phyloP scores from a whole-genome alignment of 2,329 filamentous ascomycete species.

The Scedosporium aurantiacum region DNA sequence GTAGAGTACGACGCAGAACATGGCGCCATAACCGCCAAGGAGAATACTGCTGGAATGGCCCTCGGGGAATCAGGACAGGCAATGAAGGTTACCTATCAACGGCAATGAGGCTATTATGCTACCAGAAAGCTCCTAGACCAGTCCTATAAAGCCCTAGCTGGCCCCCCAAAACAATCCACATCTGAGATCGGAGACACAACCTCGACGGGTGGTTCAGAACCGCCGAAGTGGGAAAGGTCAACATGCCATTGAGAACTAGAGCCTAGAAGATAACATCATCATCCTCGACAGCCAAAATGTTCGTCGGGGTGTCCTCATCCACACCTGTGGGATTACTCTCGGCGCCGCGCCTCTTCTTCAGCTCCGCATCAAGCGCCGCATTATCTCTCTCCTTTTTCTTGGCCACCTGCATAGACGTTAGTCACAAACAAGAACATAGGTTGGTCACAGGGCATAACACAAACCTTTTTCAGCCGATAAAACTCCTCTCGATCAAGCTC shows the following conservation, averaged over 20 bases:
- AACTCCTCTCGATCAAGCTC: slow-evolving; percentile 97
- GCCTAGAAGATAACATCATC: slow-evolving; percentile 74
- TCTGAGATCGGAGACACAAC: too few relatives aligned
- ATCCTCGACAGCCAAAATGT: slow-evolving; percentile 68
- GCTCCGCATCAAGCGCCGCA: slow-evolving; percentile 60
- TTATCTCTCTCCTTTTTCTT: slow-evolving; percentile 73
- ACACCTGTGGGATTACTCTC: slow-evolving; percentile 21
- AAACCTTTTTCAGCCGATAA: slow-evolving; percentile 81
- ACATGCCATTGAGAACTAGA: neutral
- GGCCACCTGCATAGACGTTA: slow-evolving; percentile 43
- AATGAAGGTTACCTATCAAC: slow-evolving; percentile 94
- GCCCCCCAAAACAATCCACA: too few relatives aligned
- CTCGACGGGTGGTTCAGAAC: too few relatives aligned
- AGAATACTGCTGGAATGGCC: slow-evolving; percentile 77
- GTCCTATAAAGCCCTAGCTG: too few relatives aligned
- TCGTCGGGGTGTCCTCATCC: slow-evolving; percentile 32
- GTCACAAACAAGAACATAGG: neutral
- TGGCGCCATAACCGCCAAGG: slow-evolving; percentile 85
- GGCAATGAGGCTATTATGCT: slow-evolving; percentile 51
- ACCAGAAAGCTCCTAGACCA: neutral
- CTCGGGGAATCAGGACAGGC: slow-evolving; percentile 53
- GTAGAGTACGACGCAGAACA: slow-evolving; percentile 90
- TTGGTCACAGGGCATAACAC: neutral
- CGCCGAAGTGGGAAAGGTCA: too few relatives aligned
- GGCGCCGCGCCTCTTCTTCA: slow-evolving; percentile 59